Evolutionary conservation across 2,329 filamentous ascomycete species (phyloP).

Genomic region (Aspergillus hortae): DNA sequence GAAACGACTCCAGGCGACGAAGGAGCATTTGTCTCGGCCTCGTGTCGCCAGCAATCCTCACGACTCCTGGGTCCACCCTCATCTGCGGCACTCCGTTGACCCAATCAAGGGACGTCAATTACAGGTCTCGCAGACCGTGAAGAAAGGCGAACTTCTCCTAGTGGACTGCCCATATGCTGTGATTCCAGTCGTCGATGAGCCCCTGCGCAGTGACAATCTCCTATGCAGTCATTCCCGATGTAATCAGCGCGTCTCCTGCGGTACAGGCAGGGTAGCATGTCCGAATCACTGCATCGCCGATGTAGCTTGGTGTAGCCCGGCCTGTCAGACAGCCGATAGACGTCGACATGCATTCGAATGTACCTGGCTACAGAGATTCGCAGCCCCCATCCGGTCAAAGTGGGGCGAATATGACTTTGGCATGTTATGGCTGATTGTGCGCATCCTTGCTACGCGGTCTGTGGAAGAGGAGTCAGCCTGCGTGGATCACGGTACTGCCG

Average conservation of each 20-base stretch:
- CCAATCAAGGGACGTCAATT: conserved; percentile 31
- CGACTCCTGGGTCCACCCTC: conserved; percentile 26
- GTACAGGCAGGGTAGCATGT: conserved; percentile 13
- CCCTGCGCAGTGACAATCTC: conserved; percentile 18
- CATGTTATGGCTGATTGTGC: conserved; percentile 34
- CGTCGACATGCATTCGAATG: conserved; percentile 29
- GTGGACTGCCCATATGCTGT: conserved; percentile 29
- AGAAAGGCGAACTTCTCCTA: conserved; percentile 24
- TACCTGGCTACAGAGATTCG: conserved; percentile 26
- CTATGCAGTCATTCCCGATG: conserved; percentile 30
- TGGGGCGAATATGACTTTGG: conserved; percentile 31
- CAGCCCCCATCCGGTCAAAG: conserved; percentile 22
- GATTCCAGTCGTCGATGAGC: conserved; percentile 29
- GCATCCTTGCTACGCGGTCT: conserved; percentile 24
- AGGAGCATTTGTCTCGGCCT: conserved; percentile 1
- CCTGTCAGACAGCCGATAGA: conserved; percentile 20
- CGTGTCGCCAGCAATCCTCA: not conserved
- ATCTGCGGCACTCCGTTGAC: conserved; percentile 24
- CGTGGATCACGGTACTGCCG: too few species aligned
- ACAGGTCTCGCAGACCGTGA: conserved; percentile 20
- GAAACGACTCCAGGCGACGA: conserved; percentile 5
- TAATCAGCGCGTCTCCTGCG: conserved; percentile 15
- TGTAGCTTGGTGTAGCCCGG: conserved; percentile 25
- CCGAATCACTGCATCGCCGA: conserved; percentile 22
- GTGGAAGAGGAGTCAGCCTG: not conserved